Percentiles rank a stretch among this genome's conserved stretches.
phyloP scores from a whole-genome alignment of 2,329 filamentous ascomycete species.

The Chrysoporthe puriensis region DNA sequence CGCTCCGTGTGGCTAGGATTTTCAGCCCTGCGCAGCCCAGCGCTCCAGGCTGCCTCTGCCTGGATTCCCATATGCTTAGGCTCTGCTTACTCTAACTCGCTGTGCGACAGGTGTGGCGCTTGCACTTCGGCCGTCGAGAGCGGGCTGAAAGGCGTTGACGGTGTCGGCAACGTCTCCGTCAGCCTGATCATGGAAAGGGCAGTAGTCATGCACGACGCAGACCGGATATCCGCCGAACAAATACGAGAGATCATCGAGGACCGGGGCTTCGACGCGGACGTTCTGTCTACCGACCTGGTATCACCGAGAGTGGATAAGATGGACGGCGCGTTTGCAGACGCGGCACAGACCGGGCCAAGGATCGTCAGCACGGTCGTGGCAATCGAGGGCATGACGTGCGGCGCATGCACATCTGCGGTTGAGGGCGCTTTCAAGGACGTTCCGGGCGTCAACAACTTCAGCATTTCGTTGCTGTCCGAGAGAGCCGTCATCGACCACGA shows the following conservation, averaged over 20 bases:
- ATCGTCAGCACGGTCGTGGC: conserved; percentile 74
- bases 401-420: conserved; percentile 84
- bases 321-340: conserved; percentile 38
- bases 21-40: neutral
- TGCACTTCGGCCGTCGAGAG: conserved; percentile 96
- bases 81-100: conserved; percentile 35
- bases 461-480: conserved; percentile 82
- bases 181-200: conserved; percentile 94
- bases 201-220: conserved; percentile 87
- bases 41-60: neutral
- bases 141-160: conserved; percentile 81
- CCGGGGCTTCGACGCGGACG: conserved; percentile 85
- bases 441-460: conserved; percentile 74
- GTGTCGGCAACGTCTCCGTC: conserved; percentile 85
- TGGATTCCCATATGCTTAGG: conserved; percentile 7
- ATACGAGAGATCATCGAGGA: conserved; percentile 89
- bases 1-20: conserved; percentile 16
- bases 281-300: conserved; percentile 80
- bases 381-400: conserved; percentile 89
- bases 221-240: conserved; percentile 71
- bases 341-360: conserved; percentile 42
- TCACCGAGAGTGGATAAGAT: conserved; percentile 47
- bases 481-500: conserved; percentile 86
- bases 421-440: conserved; percentile 80
- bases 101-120: conserved; percentile 74